Evolutionary conservation across 345 rosid species (phyloP), one percentile per base, ranked within the genome.

Genomic region (Melastoma malabathricum): DNA sequence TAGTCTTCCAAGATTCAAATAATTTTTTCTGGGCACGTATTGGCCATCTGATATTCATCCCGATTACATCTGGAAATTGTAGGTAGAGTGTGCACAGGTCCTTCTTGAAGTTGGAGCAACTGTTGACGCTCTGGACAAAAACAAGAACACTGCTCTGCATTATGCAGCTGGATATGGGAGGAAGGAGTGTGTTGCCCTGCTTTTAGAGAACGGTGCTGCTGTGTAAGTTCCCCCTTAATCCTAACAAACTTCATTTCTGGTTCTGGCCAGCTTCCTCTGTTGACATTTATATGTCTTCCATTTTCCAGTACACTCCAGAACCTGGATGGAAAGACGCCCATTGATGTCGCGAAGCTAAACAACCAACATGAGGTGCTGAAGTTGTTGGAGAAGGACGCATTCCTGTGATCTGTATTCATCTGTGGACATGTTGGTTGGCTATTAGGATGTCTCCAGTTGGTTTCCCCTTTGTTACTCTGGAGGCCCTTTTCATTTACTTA

Each of bases 161-260:
- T 90, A 90, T 44, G 92, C 98, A 13, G 95, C 98, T 57, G 98
- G 98, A 51, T 90, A 90, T 61, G 96, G 98, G 23, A 86, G 85
- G 68, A 84, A 90, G 71, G 98, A 86, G 48, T 90, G 98, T 60
- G 96, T 90, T 8, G 75, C 89, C 68, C 89, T 90, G 60, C 77
- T 90, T 18, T 78, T 92, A 25, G 87, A 82, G 56, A 84, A 82
- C 38, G 98, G 93, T 5, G 98, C 98, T 44, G 93, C 98, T 50
- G 96, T 92, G 98, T 92, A 84, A 87, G 96, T 66, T 22, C 25
- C 43, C 43, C 61, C 17, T 10, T 45, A 29, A 19, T 15, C 51
- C 3, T 3, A 9, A 10, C 38, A 51, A 22, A 34, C 15, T 25
- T 14, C 8, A 13, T 6, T 20, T 14, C 8, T 20, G 16, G 22